Conservation (phyloP, 139 green algal genomes). For the Spirogloea muscicola region DNA sequence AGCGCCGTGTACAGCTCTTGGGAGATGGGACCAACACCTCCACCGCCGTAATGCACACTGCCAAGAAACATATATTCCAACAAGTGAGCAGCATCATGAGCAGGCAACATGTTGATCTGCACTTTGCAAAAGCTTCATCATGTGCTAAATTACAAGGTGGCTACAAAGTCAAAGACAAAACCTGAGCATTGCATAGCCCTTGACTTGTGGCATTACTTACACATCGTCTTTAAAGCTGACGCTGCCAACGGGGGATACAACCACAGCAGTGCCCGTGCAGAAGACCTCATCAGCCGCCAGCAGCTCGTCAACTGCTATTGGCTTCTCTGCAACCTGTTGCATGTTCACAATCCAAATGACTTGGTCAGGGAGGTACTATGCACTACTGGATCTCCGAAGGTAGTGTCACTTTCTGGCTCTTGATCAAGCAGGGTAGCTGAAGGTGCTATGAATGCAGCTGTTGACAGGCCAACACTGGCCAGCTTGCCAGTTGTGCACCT, state of each 20-base stretch:
- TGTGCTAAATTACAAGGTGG: no score
- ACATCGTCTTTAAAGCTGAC: constrained; percentile 71
- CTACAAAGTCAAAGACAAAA: no score
- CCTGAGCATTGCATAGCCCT: no score
- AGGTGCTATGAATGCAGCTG: background rate
- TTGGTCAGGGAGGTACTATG: no score
- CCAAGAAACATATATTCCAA: constrained; percentile 43
- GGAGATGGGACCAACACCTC: constrained; percentile 54
- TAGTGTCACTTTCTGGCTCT: background rate
- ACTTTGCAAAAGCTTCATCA: no score
- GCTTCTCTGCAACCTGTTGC: constrained; percentile 69
- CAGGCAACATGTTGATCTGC: no score
- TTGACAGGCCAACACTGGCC: background rate
- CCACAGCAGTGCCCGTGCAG: constrained; percentile 86
- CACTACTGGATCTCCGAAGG: no score
- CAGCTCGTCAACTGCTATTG: constrained; percentile 68
- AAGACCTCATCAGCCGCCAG: constrained; percentile 55
- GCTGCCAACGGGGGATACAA: constrained; percentile 90
- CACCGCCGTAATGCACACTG: constrained; percentile 20
- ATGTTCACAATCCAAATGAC: no score
- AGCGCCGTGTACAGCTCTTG: constrained; percentile 81
- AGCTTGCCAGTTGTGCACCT: no score
- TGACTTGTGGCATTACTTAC: no score
- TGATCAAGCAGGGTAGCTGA: background rate
- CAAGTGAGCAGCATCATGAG: no score